Evolutionary conservation across 352 stramenopile species (phyloP), one percentile per base, ranked within the genome.

Genomic region (Globisporangium cylindrosporum): DNA sequence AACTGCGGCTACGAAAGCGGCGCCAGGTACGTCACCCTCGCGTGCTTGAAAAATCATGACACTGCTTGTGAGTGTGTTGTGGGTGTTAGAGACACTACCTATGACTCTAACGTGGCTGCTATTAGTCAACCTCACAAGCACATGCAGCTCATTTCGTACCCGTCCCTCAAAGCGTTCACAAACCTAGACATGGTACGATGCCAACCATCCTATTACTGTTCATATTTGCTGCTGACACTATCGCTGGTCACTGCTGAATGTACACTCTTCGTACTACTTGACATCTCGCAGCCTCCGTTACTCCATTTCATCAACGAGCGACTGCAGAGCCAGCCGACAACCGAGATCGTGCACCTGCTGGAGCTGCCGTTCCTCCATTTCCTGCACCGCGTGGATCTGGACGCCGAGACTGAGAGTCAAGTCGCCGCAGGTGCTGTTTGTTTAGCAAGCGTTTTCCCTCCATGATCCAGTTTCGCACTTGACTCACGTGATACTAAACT

Each of bases 91-190:
- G 10, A 5, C 10, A 18, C 36, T 43, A 0, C 4, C 36, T 38
- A 38, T 38, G 32, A 1, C 32, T 38, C 32, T 51, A 51, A 49
- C 25, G 10, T 34, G 25, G 18, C 25, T 4, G 27, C 0, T 25
- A 20, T 46, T 29, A 62, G 85, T 62, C 87, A 94, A 70, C 85
- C 87, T n/a, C 84, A 92, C 73, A 94, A 94, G 64, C 87, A 94
- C 77, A 92, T 94, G 84, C 87, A 94, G 70, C 81, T 93, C 57
- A 94, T 92, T 65, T 91, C 87, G 67, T 92, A 91, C 71, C 71
- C 80, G 56, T 93, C 83, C 29, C 80, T 93, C 59, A 81, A 86
- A 73, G 64, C 51, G 27, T 88, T 88, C 67, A 90, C 80, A 6
- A 76, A 75, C 3, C 70, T 82, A 8, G 74, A 86, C 36, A 90